Evolutionary conservation across 1,284 basidiomycete species (phyloP).

Genomic region (Ceratobasidium sp.): DNA sequence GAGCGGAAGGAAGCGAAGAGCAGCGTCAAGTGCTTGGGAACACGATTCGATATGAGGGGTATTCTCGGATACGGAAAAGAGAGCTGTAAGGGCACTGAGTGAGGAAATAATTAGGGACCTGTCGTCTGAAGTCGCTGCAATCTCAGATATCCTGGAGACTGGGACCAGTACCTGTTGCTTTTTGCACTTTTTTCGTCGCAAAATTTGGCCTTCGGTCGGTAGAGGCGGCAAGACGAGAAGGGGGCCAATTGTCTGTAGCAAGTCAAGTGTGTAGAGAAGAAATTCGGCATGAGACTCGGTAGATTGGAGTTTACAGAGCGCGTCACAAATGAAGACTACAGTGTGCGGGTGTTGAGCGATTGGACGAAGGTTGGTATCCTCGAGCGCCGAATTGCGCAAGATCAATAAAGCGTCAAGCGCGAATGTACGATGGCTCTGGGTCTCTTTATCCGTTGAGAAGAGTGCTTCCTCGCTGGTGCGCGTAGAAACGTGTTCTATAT

Average conservation of each 20-base stretch:
- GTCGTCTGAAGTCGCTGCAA: slow-evolving; percentile 66
- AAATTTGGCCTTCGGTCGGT: neutral
- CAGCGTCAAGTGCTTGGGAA: slow-evolving; percentile 63
- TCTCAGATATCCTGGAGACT: slow-evolving; percentile 58
- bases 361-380: slow-evolving; percentile 66
- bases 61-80: slow-evolving; percentile 69
- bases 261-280: slow-evolving; percentile 68
- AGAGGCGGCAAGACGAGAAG: slow-evolving; percentile 51
- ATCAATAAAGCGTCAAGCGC: slow-evolving; percentile 77
- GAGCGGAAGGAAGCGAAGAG: slow-evolving; percentile 75
- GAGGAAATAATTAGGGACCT: slow-evolving; percentile 73
- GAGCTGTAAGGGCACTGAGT: slow-evolving; percentile 61
- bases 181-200: slow-evolving; percentile 42
- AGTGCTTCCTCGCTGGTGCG: slow-evolving; percentile 37
- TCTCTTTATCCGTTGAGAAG: slow-evolving; percentile 29
- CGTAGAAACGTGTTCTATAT: slow-evolving; percentile 38
- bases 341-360: slow-evolving; percentile 66
- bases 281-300: slow-evolving; percentile 72
- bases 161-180: slow-evolving; percentile 50
- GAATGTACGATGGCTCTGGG: slow-evolving; percentile 58
- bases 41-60: slow-evolving; percentile 58
- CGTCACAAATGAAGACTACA: slow-evolving; percentile 63
- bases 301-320: slow-evolving; percentile 59
- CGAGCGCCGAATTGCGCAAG: slow-evolving; percentile 74
- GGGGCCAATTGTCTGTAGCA: slow-evolving; percentile 61